phyloP scores from a whole-genome alignment of 768 basidiomycete species.

The Lactifluus subvellereus region DNA sequence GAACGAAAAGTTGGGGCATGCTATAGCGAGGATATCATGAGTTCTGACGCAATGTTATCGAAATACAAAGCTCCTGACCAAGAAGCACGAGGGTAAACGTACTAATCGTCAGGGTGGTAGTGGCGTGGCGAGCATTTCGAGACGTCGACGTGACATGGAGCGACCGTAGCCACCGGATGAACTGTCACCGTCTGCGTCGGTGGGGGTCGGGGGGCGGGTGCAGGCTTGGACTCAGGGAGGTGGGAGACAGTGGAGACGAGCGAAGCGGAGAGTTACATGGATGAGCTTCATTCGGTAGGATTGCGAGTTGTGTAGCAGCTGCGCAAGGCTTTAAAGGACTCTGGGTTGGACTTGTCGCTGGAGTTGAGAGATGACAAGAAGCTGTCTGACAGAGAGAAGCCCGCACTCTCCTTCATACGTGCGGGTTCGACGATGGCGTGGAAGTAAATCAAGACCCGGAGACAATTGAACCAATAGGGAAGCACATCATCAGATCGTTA shows the following conservation, averaged over 20 bases:
- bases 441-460: background rate
- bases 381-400: background rate
- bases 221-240: background rate
- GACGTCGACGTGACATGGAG: no score
- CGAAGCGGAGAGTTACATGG: background rate
- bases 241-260: background rate
- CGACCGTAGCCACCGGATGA: background rate
- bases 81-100: no score
- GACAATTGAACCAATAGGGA: background rate
- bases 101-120: background rate
- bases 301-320: background rate
- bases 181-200: background rate
- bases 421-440: background rate
- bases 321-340: background rate
- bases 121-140: background rate
- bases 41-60: no score
- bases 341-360: background rate
- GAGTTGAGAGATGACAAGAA: background rate
- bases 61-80: no score
- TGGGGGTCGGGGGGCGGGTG: background rate
- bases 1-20: no score
- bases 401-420: background rate
- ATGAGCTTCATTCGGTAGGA: background rate
- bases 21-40: no score
- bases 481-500: background rate